phyloP scores from a whole-genome alignment of 2,329 filamentous ascomycete species.

The Pseudogymnoascus sp. region DNA sequence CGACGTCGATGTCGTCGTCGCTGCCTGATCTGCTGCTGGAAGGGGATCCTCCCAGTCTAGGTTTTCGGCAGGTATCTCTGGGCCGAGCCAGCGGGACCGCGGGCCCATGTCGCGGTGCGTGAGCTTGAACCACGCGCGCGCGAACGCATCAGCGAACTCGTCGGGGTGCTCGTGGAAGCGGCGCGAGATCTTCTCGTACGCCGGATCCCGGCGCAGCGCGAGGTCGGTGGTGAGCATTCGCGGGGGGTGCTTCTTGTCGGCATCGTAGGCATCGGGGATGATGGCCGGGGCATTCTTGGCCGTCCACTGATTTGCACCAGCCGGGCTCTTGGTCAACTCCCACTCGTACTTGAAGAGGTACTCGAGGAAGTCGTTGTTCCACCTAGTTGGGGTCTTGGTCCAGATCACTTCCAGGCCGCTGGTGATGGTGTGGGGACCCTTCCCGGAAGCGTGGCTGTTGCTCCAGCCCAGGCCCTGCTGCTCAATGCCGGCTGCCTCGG shows the following conservation, averaged over 20 bases:
- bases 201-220: slow-evolving; percentile 63
- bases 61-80: slow-evolving; percentile 64
- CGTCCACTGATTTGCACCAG: slow-evolving; percentile 70
- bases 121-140: slow-evolving; percentile 76
- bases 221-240: slow-evolving; percentile 73
- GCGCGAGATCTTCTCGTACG: slow-evolving; percentile 69
- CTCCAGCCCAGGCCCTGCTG: slow-evolving; percentile 67
- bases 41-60: slow-evolving; percentile 72
- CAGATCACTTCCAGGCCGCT: slow-evolving; percentile 73
- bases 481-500: slow-evolving; percentile 57
- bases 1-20: slow-evolving; percentile 54
- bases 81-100: slow-evolving; percentile 62
- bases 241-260: slow-evolving; percentile 66
- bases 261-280: slow-evolving; percentile 66
- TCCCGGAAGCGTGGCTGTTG: slow-evolving; percentile 58
- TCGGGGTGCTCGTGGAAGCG: slow-evolving; percentile 63
- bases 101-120: slow-evolving; percentile 75
- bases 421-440: slow-evolving; percentile 67
- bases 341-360: slow-evolving; percentile 75
- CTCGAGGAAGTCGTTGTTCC: slow-evolving; percentile 68
- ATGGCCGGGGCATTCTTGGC: slow-evolving; percentile 61
- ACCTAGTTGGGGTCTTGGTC: slow-evolving; percentile 70
- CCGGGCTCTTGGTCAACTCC: slow-evolving; percentile 69
- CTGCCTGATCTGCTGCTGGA: slow-evolving; percentile 49
- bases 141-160: slow-evolving; percentile 62